A percentile compares a stretch with the other conserved stretches of the same genome.
These are phyloP conservation scores for Arthromyces matolae DNA, from an alignment of 768 basidiomycete species.

Conservation along the genomic window DNA sequence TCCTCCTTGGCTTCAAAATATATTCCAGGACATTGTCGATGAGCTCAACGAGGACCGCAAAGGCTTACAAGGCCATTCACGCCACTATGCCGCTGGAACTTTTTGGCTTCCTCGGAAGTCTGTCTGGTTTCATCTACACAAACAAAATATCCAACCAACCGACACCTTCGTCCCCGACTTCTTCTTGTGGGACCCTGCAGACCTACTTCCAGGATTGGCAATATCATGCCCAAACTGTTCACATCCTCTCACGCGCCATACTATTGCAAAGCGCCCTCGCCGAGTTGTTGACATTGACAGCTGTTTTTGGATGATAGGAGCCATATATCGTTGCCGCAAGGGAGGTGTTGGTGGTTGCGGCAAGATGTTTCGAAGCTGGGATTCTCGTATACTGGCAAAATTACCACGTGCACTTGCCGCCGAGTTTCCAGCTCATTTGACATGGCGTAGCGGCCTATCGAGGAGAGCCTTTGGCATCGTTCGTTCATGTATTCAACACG, in stretches of 20 bases:
- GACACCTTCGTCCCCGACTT: too few relatives aligned
- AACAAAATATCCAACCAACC: background rate
- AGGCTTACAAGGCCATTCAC: background rate
- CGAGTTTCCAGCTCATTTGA: too few relatives aligned
- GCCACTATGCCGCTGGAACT: background rate
- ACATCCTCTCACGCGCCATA: too few relatives aligned
- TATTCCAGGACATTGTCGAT: background rate
- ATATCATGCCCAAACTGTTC: background rate
- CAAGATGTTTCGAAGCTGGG: background rate
- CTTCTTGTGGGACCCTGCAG: too few relatives aligned
- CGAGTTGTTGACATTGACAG: too few relatives aligned
- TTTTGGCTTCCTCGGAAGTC: background rate
- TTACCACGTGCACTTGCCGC: background rate
- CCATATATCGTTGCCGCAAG: background rate
- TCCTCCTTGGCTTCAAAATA: background rate
- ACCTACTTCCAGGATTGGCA: background rate
- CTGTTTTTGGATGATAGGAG: background rate
- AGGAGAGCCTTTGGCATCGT: conserved; percentile 14
- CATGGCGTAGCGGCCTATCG: too few relatives aligned
- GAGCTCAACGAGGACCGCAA: background rate
- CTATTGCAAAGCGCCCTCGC: too few relatives aligned
- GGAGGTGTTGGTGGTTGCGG: background rate
- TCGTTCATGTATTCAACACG: conserved; percentile 17
- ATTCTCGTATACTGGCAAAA: background rate
- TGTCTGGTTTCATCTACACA: background rate